phyloP scores from a whole-genome alignment of 345 rosid genomes.

The Brassica nigra region DNA sequence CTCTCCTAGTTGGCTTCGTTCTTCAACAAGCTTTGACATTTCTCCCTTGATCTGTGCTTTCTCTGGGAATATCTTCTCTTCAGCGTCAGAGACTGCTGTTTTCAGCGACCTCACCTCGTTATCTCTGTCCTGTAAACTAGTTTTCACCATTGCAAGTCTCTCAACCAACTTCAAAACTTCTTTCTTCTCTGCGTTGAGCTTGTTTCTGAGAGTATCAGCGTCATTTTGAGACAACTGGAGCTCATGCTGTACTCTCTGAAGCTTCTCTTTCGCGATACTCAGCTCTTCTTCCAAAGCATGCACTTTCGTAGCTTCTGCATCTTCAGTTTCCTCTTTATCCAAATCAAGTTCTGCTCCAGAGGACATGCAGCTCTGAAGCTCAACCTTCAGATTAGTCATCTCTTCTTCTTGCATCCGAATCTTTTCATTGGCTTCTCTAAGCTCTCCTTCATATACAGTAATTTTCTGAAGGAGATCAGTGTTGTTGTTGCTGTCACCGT shows the following conservation, averaged over 20 bases:
- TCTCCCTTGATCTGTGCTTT: conserved; percentile 66
- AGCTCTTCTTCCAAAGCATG: conserved; percentile 49
- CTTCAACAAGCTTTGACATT: conserved; percentile 58
- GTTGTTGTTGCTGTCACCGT: conserved; percentile 32
- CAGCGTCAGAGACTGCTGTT: conserved; percentile 60
- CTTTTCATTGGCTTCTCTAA: conserved; percentile 56
- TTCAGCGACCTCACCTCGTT: conserved; percentile 62
- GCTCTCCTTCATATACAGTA: conserved; percentile 53
- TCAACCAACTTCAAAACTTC: conserved; percentile 64
- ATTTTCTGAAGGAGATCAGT: conserved; percentile 48
- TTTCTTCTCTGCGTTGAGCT: conserved; percentile 55
- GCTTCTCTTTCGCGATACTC: conserved; percentile 52
- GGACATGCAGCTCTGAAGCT: conserved; percentile 52
- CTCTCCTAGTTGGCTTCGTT: conserved; percentile 44
- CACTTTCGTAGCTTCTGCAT: conserved; percentile 27
- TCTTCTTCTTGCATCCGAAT: conserved; percentile 52
- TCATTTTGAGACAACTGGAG: conserved; percentile 60
- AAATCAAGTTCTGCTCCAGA: conserved; percentile 24
- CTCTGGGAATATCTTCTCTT: conserved; percentile 70
- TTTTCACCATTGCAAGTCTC: conserved; percentile 53
- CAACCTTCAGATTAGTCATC: conserved; percentile 50
- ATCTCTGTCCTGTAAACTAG: conserved; percentile 72
- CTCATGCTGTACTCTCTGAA: conserved; percentile 47
- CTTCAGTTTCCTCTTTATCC: conserved; percentile 33
- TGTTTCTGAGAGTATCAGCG: conserved; percentile 46